Evolutionary conservation across 2,329 filamentous ascomycete genomes (phyloP), one percentile per base, ranked within the genome.

Genomic region (Alternaria arbusti): DNA sequence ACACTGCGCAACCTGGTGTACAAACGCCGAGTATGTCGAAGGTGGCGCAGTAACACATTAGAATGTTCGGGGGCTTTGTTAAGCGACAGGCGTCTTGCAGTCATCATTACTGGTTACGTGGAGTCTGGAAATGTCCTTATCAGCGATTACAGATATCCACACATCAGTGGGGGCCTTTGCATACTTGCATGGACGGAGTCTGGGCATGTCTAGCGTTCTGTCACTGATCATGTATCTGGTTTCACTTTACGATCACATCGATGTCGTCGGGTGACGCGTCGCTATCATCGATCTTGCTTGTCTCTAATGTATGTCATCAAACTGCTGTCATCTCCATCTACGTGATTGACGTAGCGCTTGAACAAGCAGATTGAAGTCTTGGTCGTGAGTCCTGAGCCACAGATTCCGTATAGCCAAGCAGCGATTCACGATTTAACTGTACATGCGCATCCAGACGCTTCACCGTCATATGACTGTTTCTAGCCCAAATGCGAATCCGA

Each of bases 1-100:
- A 82, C 47, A 80, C 72, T 28, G 80, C 78, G 63, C 79, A 79
- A 63, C 79, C 80, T 10, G 80, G 80, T 11, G 80, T 84, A 20
- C 71, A 79, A 61, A 81, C 79, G 22, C 80, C 80, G 13, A 81
- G 79, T 64, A 72, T 70, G 47, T 72, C 72, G 55, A 69, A 73
- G 47, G 28, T 63, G 47, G 64, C 58, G 54, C 68, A 68, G 28
- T 73, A 44, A 64, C 54, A 30, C 28, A 22, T 46, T 12, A 26
- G 13, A 46, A 43, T 43, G 25, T 47, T 26, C 30, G 20, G 23
- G 36, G 12, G 55, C 51, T 17, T 15, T 47, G 17, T 54, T 32
- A n/a, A 55, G 50, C 49, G 30, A 40, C 30, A 52, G 30, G 30
- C 11, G 36, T 46, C 55, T 47, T 59, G 28, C 28, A 6, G 45